These are phyloP conservation scores for Oidium heveae DNA, from an alignment of 2,329 filamentous ascomycete genomes.

Conservation along the genomic window DNA sequence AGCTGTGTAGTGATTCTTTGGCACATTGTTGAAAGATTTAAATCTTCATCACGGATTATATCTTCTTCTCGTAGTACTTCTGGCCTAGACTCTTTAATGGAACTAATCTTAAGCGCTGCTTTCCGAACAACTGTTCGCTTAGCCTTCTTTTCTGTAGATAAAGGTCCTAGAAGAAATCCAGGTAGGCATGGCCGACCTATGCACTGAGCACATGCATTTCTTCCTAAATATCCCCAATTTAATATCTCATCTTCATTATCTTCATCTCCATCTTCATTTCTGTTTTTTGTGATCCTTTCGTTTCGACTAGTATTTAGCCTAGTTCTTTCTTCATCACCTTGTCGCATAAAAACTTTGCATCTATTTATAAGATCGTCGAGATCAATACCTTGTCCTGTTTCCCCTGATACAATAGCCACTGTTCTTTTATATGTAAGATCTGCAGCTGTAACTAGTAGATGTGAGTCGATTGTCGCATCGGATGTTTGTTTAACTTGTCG, in stretches of 20 bases:
- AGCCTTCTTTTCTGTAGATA: slow-evolving; percentile 68
- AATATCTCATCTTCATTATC: slow-evolving; percentile 50
- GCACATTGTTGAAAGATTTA: slow-evolving; percentile 57
- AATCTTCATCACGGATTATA: slow-evolving; percentile 46
- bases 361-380: slow-evolving; percentile 81
- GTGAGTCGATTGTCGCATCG: slow-evolving; percentile 74
- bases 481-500: slow-evolving; percentile 59
- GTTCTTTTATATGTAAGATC: slow-evolving; percentile 63
- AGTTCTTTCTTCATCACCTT: slow-evolving; percentile 20
- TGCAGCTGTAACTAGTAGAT: slow-evolving; percentile 56
- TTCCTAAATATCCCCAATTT: slow-evolving; percentile 70
- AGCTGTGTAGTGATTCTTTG: slow-evolving; percentile 45
- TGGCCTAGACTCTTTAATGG: slow-evolving; percentile 45
- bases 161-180: slow-evolving; percentile 65
- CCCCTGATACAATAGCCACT: slow-evolving; percentile 46
- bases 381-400: slow-evolving; percentile 51
- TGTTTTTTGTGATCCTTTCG: slow-evolving; percentile 11
- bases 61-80: slow-evolving; percentile 54
- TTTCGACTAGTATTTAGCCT: not conserved
- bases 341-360: slow-evolving; percentile 65
- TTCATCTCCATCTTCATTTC: slow-evolving; percentile 37
- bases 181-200: slow-evolving; percentile 52
- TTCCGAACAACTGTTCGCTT: slow-evolving; percentile 46
- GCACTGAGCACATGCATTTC: slow-evolving; percentile 46
- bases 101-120: slow-evolving; percentile 38